Evolutionary conservation across 129 eudicot genomes (phyloP), one percentile per base, ranked within the genome.

Genomic region (Artemisia tridentata): DNA sequence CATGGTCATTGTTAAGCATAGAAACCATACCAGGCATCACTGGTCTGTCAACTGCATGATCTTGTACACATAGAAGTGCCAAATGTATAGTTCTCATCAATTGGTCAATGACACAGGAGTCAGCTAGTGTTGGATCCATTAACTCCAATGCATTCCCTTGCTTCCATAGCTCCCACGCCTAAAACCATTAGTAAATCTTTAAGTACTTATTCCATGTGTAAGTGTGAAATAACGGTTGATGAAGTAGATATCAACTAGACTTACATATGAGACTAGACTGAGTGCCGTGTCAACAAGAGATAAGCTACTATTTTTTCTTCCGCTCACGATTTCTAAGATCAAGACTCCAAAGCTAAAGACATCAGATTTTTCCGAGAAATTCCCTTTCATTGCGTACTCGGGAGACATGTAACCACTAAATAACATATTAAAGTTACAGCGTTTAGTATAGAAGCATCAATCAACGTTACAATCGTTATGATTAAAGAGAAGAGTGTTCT

Each of bases 101-200:
- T 65, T 75, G 78, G 19, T 70, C 23, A 62, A 6, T 25, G 10
- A 18, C 13, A 34, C 41, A 23, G 3, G 69, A 3, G 48, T 48
- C 18, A 11, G 5, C 41, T 1, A 80, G 45, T 15, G 47, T 69
- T 63, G 78, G 58, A 71, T 80, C 80, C 60, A 46, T 48, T n/a
- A 80, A 27, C 65, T 69, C 74, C 7, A 60, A 17, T 4, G 48
- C 70, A 34, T 67, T 56, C 46, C 70, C 72, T 57, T 65, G 54
- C 61, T 63, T 58, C 84, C 84, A 80, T 41, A 74, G 72, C 49
- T 75, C 80, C 84, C 80, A 80, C 46, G 84, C 69, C 80, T 80
- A 59, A 47, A 77, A 12, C 13, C 75, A 55, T 66, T 59, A 11
- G 16, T 13, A 56, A 19, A 7, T 56, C 27, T 56, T 19, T 10